Evolutionary conservation across 305 asterid species (phyloP).

Genomic region (Coffea humblotiana): DNA sequence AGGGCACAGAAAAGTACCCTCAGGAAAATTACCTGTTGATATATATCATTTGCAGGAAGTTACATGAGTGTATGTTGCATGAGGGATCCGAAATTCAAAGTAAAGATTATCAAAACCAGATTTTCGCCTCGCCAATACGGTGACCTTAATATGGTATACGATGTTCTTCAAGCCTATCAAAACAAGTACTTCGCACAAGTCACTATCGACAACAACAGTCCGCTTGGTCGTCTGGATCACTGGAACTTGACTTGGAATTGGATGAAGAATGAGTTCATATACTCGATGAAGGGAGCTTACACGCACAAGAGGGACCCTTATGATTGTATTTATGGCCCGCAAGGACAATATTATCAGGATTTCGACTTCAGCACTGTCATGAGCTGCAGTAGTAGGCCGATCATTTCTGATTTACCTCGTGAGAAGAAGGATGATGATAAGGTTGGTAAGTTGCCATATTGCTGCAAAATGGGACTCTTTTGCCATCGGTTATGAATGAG

Average conservation of each 20-base stretch:
- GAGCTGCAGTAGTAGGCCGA: slow-evolving; percentile 74
- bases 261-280: slow-evolving; percentile 78
- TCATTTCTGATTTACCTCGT: slow-evolving; percentile 70
- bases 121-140: slow-evolving; percentile 52
- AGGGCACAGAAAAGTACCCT: too few species aligned
- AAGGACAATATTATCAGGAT: slow-evolving; percentile 64
- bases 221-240: slow-evolving; percentile 82
- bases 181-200: slow-evolving; percentile 72
- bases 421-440: slow-evolving; percentile 56
- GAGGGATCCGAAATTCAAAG: slow-evolving; percentile 69
- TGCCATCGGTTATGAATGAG: slow-evolving; percentile 69
- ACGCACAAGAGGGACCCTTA: slow-evolving; percentile 61
- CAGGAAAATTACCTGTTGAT: background rate
- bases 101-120: slow-evolving; percentile 40
- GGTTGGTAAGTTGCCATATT: slow-evolving; percentile 69
- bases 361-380: slow-evolving; percentile 67
- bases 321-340: slow-evolving; percentile 78
- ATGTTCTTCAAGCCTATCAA: slow-evolving; percentile 56
- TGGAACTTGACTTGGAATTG: slow-evolving; percentile 93
- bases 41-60: slow-evolving; percentile 38
- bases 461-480: slow-evolving; percentile 69
- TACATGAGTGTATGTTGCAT: slow-evolving; percentile 63
- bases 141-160: slow-evolving; percentile 73
- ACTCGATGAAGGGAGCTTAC: slow-evolving; percentile 70
- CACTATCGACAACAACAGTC: slow-evolving; percentile 75